phyloP scores from a whole-genome alignment of 2,329 filamentous ascomycete species.

The Fusarium dlaminii region DNA sequence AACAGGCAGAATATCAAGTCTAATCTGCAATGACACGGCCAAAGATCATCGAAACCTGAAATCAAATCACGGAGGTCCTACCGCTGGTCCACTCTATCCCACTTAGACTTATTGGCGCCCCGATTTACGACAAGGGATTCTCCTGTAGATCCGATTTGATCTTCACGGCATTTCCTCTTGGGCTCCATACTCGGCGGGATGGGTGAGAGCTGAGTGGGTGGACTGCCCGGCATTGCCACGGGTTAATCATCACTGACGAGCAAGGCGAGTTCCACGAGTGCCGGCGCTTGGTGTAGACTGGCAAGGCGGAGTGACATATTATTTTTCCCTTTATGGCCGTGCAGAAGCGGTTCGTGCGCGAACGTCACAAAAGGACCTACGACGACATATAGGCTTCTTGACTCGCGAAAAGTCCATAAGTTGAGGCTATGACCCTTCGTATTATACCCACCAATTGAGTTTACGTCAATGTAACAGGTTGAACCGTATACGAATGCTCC shows the following conservation, averaged over 20 bases:
- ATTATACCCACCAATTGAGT: not conserved
- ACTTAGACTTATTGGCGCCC: not conserved
- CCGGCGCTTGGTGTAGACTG: not conserved
- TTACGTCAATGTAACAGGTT: not conserved
- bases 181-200: not conserved
- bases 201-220: not conserved
- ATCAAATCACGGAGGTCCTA: not conserved
- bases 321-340: not conserved
- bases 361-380: not conserved
- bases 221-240: not conserved
- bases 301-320: not conserved
- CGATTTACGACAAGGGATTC: not conserved
- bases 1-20: not conserved
- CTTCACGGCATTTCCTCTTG: not conserved
- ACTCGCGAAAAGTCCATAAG: not conserved
- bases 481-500: not conserved
- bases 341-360: not conserved
- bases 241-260: not conserved
- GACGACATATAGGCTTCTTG: not conserved
- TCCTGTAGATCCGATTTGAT: not conserved
- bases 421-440: not conserved
- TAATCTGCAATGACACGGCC: not conserved
- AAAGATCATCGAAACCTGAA: not conserved
- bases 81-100: not conserved
- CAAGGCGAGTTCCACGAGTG: not conserved